phyloP scores from a whole-genome alignment of 1,284 basidiomycete genomes.

The Exsudoporus floridanus region DNA sequence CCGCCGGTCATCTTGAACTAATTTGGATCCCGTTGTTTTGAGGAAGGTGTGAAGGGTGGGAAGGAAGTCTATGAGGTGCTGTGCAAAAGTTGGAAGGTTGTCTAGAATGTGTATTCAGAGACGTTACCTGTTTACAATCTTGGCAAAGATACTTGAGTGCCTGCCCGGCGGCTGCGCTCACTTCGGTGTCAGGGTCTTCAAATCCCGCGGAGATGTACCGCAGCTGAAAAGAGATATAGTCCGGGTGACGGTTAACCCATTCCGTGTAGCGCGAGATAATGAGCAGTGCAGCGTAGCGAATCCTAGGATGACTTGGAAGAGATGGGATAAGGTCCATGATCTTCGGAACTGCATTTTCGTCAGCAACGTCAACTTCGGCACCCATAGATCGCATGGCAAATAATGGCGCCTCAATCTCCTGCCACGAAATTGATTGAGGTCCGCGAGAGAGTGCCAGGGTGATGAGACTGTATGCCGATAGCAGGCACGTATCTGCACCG shows the following conservation, averaged over 20 bases:
- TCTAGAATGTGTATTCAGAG: not conserved
- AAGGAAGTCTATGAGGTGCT: constrained; percentile 91
- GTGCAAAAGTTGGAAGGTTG: constrained; percentile 9
- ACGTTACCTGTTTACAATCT: constrained; percentile 81
- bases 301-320: constrained; percentile 87
- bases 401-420: constrained; percentile 95
- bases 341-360: constrained; percentile 86
- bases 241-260: constrained; percentile 91
- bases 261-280: constrained; percentile 96
- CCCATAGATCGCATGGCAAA: constrained; percentile 99
- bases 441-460: constrained; percentile 64
- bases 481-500: constrained; percentile 82
- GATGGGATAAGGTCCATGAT: constrained; percentile 94
- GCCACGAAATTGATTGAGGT: constrained; percentile 71
- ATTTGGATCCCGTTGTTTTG: constrained; percentile 69
- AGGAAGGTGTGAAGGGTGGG: constrained; percentile 92
- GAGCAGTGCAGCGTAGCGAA: constrained; percentile 93
- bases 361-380: constrained; percentile 83
- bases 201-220: constrained; percentile 94
- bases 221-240: constrained; percentile 84
- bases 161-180: constrained; percentile 92
- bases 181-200: constrained; percentile 75
- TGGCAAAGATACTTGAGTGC: constrained; percentile 97
- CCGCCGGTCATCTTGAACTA: constrained; percentile 85
- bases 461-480: constrained; percentile 81